Percentiles rank a stretch among this genome's conserved stretches.
Conservation (phyloP, 139 green algal species). For the Picochlorum sp. region DNA sequence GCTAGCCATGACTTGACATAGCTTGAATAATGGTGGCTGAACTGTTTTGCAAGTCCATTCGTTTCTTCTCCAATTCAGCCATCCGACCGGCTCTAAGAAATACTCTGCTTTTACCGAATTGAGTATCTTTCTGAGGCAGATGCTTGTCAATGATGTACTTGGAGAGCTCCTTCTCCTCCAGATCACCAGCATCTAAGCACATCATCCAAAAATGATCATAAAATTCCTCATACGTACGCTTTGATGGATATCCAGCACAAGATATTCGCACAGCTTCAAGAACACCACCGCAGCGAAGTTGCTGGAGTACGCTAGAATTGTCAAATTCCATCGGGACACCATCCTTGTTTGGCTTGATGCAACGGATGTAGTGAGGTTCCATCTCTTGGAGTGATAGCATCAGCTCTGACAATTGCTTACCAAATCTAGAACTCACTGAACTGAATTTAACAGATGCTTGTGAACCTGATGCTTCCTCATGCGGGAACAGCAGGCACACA, state of each 20-base stretch:
- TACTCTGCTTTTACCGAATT: conserved; percentile 65
- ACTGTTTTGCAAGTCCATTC: conserved; percentile 72
- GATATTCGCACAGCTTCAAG: conserved; percentile 97
- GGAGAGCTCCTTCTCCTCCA: conserved; percentile 38
- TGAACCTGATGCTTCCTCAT: background rate
- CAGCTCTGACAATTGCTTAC: conserved; percentile 77
- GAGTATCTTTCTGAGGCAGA: conserved; percentile 43
- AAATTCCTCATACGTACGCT: conserved; percentile 81
- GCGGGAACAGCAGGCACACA: conserved; percentile 57
- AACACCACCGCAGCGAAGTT: conserved; percentile 93
- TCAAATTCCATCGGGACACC: conserved; percentile 82
- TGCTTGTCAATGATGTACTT: conserved; percentile 9
- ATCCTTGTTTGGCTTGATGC: conserved; percentile 94
- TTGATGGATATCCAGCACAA: conserved; percentile 90
- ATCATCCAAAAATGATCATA: conserved; percentile 91
- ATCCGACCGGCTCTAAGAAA: conserved; percentile 85
- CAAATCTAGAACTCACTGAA: conserved; percentile 85
- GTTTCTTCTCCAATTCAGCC: conserved; percentile 83
- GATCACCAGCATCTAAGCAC: conserved; percentile 40
- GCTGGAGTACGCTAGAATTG: conserved; percentile 83
- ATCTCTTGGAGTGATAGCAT: conserved; percentile 87
- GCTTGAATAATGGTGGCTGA: conserved; percentile 70
- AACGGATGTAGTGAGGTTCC: conserved; percentile 98
- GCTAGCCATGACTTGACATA: conserved; percentile 52
- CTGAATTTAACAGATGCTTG: conserved; percentile 75